Evolutionary conservation across 345 rosid species (phyloP).

Genomic region (Rhodomyrtus tomentosa): DNA sequence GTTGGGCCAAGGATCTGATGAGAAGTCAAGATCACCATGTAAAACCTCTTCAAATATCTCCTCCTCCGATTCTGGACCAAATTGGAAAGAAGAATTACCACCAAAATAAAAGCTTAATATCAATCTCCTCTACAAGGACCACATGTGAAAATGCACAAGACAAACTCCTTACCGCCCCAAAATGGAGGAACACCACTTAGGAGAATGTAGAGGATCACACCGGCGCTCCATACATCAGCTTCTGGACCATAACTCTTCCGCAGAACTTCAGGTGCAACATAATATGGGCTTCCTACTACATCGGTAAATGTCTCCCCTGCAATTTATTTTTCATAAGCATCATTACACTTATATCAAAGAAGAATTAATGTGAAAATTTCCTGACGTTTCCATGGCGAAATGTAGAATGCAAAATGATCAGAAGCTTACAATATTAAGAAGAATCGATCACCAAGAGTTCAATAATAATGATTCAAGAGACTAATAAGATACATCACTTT

Average conservation of each 20-base stretch:
- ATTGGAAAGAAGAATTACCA: not conserved
- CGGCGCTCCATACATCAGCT: constrained; percentile 95
- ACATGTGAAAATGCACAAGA: not conserved
- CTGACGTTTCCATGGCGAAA: not conserved
- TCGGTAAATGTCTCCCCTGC: constrained; percentile 63
- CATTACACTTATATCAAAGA: not conserved
- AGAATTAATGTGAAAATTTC: not conserved
- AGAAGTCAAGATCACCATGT: constrained; percentile 62
- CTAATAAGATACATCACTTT: not conserved
- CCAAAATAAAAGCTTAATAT: not conserved
- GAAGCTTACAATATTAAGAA: not conserved
- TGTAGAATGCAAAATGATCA: not conserved
- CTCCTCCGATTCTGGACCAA: constrained; percentile 51
- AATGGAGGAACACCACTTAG: constrained; percentile 85
- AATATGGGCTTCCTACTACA: constrained; percentile 91
- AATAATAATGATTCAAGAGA: not conserved
- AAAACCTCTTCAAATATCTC: constrained; percentile 77
- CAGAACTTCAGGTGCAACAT: constrained; percentile 85
- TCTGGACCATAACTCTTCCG: constrained; percentile 60
- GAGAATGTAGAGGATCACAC: constrained; percentile 78
- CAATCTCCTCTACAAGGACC: not conserved
- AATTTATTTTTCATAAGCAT: not conserved
- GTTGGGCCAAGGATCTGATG: constrained; percentile 83
- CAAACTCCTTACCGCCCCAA: constrained; percentile 64
- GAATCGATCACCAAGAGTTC: not conserved